Evolutionary conservation across 805 yeast genomes (phyloP).

Genomic region (Lipomyces oligophaga): DNA sequence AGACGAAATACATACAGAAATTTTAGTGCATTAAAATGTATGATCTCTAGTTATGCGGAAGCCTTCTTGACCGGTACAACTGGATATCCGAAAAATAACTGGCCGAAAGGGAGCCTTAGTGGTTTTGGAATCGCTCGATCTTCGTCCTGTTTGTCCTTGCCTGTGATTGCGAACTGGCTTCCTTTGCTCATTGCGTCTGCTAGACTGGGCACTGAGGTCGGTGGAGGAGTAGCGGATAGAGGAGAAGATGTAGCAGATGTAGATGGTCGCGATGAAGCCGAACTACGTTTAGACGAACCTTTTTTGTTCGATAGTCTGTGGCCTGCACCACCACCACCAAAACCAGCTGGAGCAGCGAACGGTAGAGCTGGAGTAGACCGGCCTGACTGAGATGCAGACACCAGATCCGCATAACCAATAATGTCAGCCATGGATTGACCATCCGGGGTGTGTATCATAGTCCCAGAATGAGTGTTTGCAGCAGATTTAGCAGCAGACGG

Average conservation of each 20-base stretch:
- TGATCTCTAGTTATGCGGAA: too few relatives aligned
- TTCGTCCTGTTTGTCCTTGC: conserved; percentile 3
- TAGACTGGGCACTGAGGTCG: conserved; percentile 13
- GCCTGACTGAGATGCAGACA: conserved; percentile 41
- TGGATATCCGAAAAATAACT: conserved; percentile 91
- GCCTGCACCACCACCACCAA: conserved; percentile 9
- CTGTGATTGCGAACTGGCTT: conserved; percentile 27
- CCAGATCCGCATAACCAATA: conserved; percentile 60
- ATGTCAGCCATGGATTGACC: conserved; percentile 59
- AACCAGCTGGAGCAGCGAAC: conserved; percentile 8
- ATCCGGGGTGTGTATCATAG: conserved; percentile 23
- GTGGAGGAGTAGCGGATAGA: conserved; percentile 2
- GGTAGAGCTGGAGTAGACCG: conserved; percentile 2
- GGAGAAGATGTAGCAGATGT: conserved; percentile 7
- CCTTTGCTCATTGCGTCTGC: conserved; percentile 25
- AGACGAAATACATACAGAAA: too few relatives aligned
- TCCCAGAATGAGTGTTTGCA: conserved; percentile 1
- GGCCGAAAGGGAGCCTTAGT: conserved; percentile 72
- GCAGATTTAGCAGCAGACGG: conserved; percentile 15
- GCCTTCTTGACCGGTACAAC: conserved; percentile 18
- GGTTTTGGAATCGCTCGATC: conserved; percentile 52
- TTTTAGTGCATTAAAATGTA: too few relatives aligned
- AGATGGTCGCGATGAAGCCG: conserved; percentile 2
- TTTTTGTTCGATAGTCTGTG: conserved; percentile 22
- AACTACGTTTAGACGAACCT: background rate